Percentiles rank a stretch among this genome's conserved stretches.
Conservation (phyloP, 2,329 filamentous ascomycete species). For the Mycogone perniciosa region DNA sequence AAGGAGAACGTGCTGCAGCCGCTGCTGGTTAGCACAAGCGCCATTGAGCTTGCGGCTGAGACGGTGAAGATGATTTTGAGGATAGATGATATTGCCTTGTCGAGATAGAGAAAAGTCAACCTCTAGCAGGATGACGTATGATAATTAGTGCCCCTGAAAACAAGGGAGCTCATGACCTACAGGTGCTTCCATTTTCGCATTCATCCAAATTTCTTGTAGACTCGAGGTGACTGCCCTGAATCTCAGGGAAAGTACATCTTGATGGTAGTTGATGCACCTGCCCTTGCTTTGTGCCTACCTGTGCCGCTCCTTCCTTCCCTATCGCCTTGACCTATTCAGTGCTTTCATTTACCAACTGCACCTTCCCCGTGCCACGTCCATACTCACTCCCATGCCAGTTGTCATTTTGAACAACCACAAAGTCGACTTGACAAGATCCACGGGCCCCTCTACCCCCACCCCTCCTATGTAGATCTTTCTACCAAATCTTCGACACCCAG, state of each 20-base stretch:
- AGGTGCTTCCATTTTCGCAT: not conserved
- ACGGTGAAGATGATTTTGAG: constrained; percentile 90
- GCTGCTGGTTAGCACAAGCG: constrained; percentile 91
- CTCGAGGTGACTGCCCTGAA: no score
- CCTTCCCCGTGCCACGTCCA: no score
- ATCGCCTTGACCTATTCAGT: not conserved
- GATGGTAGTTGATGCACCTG: no score
- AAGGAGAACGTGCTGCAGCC: constrained; percentile 97
- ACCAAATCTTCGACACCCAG: no score
- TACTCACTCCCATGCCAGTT: no score
- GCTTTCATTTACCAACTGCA: not conserved
- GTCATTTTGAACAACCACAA: no score
- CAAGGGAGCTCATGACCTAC: constrained; percentile 7
- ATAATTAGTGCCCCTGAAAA: constrained; percentile 27
- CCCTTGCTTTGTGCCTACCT: no score
- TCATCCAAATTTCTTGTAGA: no score
- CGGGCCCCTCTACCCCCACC: no score
- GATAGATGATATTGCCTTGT: constrained; percentile 61
- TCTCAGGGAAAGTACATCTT: no score
- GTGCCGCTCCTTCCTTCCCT: not conserved
- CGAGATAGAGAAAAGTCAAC: constrained; percentile 40
- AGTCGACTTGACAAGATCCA: no score
- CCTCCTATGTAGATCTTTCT: no score
- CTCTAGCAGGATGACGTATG: constrained; percentile 29
- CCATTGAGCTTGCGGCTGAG: constrained; percentile 93